Evolutionary conservation across 257 asterid genomes (phyloP).

Genomic region (Solanum tacnaense): DNA sequence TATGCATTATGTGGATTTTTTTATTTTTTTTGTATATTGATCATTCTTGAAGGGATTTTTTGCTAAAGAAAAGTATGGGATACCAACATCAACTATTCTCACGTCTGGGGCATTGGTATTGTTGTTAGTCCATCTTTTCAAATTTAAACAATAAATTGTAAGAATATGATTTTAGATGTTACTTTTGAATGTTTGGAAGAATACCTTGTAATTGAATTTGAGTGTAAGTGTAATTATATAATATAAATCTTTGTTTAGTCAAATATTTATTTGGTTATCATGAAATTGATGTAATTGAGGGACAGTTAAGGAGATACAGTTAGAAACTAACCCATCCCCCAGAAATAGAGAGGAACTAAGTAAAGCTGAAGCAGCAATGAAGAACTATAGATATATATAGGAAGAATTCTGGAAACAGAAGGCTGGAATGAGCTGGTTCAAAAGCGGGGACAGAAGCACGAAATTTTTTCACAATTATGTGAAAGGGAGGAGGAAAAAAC

Average conservation of each 20-base stretch:
- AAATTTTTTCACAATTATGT: too few relatives aligned
- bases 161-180: background rate
- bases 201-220: background rate
- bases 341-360: too few relatives aligned
- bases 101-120: slow-evolving; percentile 16
- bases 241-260: background rate
- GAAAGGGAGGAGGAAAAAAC: too few relatives aligned
- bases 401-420: too few relatives aligned
- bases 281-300: background rate
- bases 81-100: slow-evolving; percentile 13
- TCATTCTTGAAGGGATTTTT: slow-evolving; percentile 19
- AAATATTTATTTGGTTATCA: background rate
- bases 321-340: too few relatives aligned
- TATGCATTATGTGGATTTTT: slow-evolving; percentile 8
- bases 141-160: background rate
- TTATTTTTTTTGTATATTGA: slow-evolving; percentile 4
- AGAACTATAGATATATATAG: too few relatives aligned
- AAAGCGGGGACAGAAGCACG: too few relatives aligned
- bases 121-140: slow-evolving; percentile 7
- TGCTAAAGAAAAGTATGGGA: slow-evolving; percentile 23
- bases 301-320: too few relatives aligned
- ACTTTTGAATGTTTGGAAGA: background rate
- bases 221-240: background rate
- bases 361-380: too few relatives aligned
- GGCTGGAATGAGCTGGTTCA: too few relatives aligned